Evolutionary conservation across 2,329 filamentous ascomycete species (phyloP).

Genomic region (Paecilomyces fulvus): DNA sequence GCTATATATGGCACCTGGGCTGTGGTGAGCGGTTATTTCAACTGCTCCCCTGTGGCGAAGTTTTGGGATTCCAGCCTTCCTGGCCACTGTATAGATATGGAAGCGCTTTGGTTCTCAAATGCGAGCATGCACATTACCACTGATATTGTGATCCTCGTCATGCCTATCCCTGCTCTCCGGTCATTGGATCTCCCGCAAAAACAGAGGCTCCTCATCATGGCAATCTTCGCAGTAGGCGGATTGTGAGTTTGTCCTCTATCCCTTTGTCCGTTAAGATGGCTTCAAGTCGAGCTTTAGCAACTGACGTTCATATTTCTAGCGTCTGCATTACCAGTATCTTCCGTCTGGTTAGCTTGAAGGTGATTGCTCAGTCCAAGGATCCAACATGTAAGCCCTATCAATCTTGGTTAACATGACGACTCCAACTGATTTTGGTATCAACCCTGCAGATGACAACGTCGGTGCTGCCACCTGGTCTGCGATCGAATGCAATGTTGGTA

Average conservation of each 20-base stretch:
- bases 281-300: background rate
- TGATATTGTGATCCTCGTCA: constrained; percentile 35
- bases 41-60: constrained; percentile 27
- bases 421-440: background rate
- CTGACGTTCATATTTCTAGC: constrained; percentile 7
- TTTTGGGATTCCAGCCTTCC: constrained; percentile 23
- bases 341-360: constrained; percentile 23
- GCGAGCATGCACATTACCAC: constrained; percentile 37
- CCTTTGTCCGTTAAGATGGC: background rate
- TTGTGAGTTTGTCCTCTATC: constrained; percentile 19
- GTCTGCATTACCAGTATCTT: constrained; percentile 28
- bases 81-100: constrained; percentile 30
- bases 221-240: constrained; percentile 34
- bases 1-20: constrained; percentile 28
- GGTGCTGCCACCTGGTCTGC: constrained; percentile 29
- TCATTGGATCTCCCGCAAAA: constrained; percentile 32
- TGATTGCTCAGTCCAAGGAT: constrained; percentile 23
- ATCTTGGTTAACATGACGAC: background rate
- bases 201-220: constrained; percentile 34
- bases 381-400: constrained; percentile 21
- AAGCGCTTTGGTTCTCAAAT: constrained; percentile 37
- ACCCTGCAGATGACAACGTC: constrained; percentile 23
- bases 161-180: constrained; percentile 37
- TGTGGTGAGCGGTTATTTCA: constrained; percentile 27
- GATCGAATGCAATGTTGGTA: constrained; percentile 32